Percentiles rank a stretch among this genome's conserved stretches.
Evolutionary conservation across 2,329 filamentous ascomycete species (phyloP).

Genomic region (Alternaria angustiovoidea): DNA sequence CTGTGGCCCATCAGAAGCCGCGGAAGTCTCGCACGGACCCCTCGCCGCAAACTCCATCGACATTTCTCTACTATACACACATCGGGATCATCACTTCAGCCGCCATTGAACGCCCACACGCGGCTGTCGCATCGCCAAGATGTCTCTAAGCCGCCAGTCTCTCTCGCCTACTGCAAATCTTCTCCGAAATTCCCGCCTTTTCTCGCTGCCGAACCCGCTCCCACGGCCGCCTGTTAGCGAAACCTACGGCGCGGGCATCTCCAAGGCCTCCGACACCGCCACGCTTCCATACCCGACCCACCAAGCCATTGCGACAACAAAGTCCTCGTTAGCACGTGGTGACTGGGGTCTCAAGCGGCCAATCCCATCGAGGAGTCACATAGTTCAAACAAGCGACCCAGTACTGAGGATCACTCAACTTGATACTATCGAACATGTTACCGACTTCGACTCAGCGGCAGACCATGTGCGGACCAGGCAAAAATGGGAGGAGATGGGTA

Average conservation of each 20-base stretch:
- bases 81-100: slow-evolving; percentile 33
- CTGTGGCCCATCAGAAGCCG: slow-evolving; percentile 20
- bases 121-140: slow-evolving; percentile 48
- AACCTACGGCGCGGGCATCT: slow-evolving; percentile 58
- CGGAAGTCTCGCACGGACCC: slow-evolving; percentile 24
- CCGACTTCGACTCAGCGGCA: slow-evolving; percentile 83
- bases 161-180: slow-evolving; percentile 71
- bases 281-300: slow-evolving; percentile 82
- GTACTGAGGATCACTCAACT: slow-evolving; percentile 78
- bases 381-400: slow-evolving; percentile 73
- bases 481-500: slow-evolving; percentile 85
- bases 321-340: slow-evolving; percentile 74
- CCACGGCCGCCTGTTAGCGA: slow-evolving; percentile 62
- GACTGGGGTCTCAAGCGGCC: slow-evolving; percentile 95
- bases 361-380: slow-evolving; percentile 74
- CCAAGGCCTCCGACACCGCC: slow-evolving; percentile 69
- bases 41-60: slow-evolving; percentile 22
- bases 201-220: slow-evolving; percentile 82
- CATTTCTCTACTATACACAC: slow-evolving; percentile 16
- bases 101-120: slow-evolving; percentile 43
- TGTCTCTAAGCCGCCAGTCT: slow-evolving; percentile 46
- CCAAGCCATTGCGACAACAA: slow-evolving; percentile 81
- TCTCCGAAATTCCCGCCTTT: slow-evolving; percentile 86
- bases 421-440: slow-evolving; percentile 87
- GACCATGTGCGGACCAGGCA: slow-evolving; percentile 81